Conservation (phyloP, 768 basidiomycete species). For the Naganishia antarctica region DNA sequence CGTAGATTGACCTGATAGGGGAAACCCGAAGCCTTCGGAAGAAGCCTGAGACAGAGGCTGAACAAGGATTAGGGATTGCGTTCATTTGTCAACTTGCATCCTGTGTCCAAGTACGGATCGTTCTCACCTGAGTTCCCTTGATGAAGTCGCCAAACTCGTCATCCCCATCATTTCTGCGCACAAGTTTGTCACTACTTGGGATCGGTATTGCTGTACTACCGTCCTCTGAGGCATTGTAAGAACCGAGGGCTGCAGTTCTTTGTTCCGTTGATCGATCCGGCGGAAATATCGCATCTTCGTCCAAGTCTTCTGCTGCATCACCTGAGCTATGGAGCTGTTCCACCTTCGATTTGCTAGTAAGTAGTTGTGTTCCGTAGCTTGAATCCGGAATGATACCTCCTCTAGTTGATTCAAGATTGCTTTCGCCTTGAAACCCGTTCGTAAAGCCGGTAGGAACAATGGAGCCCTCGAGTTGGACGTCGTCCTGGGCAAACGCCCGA, state of each 20-base stretch:
- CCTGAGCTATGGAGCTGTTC: neutral
- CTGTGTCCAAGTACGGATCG: neutral
- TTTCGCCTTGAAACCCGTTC: neutral
- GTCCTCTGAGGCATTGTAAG: neutral
- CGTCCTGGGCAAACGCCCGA: neutral
- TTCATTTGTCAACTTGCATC: no score
- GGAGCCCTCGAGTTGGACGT: neutral
- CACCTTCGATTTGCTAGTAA: neutral
- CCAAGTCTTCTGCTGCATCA: neutral
- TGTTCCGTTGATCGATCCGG: neutral
- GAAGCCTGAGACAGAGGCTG: neutral
- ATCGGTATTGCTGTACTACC: neutral
- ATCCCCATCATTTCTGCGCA: conserved; percentile 5
- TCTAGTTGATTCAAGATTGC: neutral
- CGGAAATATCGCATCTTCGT: neutral
- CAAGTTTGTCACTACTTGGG: no score
- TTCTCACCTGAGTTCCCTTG: neutral
- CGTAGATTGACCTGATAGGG: conserved; percentile 17
- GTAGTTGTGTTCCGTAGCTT: conserved; percentile 1
- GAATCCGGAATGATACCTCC: conserved; percentile 13
- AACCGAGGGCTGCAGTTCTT: neutral
- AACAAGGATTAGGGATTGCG: neutral
- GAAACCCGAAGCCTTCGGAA: conserved; percentile 4
- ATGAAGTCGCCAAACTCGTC: conserved; percentile 26
- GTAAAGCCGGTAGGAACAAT: conserved; percentile 1